Percentiles rank a stretch among this genome's conserved stretches.
phyloP scores from a whole-genome alignment of 1,284 basidiomycete genomes.

The Apiotrichum siamense region DNA sequence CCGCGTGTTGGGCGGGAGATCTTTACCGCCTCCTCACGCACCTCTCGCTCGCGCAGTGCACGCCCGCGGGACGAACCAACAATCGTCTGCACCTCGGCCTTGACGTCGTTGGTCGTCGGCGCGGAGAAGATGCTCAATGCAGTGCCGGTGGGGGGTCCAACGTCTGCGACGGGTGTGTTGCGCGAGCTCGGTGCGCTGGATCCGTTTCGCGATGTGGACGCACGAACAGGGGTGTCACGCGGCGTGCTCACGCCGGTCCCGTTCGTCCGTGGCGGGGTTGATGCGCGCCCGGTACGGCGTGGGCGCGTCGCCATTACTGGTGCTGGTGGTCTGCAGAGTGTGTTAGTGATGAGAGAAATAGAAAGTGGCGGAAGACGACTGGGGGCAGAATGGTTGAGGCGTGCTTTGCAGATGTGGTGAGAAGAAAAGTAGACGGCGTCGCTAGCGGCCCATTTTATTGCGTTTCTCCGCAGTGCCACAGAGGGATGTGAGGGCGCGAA shows the following conservation, averaged over 20 bases:
- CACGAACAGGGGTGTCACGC: background rate
- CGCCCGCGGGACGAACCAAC: slow-evolving; percentile 10
- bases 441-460: too few species aligned
- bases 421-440: too few species aligned
- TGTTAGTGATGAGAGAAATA: background rate
- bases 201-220: slow-evolving; percentile 9
- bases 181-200: slow-evolving; percentile 15
- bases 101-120: slow-evolving; percentile 17
- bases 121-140: slow-evolving; percentile 32
- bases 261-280: slow-evolving; percentile 5
- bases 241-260: background rate
- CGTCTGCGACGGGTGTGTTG: slow-evolving; percentile 5
- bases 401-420: background rate
- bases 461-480: background rate
- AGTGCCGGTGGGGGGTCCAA: slow-evolving; percentile 1
- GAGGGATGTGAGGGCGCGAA: background rate
- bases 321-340: slow-evolving; percentile 3
- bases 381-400: background rate
- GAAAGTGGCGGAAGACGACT: background rate
- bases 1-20: slow-evolving; percentile 20
- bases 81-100: slow-evolving; percentile 17
- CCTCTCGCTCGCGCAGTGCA: slow-evolving; percentile 6
- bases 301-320: slow-evolving; percentile 9
- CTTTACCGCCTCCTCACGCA: slow-evolving; percentile 2
- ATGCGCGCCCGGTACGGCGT: slow-evolving; percentile 4